Base-by-base conservation (phyloP, 1,284 basidiomycete genomes). In the Exobasidium cylindrosporum region DNA sequence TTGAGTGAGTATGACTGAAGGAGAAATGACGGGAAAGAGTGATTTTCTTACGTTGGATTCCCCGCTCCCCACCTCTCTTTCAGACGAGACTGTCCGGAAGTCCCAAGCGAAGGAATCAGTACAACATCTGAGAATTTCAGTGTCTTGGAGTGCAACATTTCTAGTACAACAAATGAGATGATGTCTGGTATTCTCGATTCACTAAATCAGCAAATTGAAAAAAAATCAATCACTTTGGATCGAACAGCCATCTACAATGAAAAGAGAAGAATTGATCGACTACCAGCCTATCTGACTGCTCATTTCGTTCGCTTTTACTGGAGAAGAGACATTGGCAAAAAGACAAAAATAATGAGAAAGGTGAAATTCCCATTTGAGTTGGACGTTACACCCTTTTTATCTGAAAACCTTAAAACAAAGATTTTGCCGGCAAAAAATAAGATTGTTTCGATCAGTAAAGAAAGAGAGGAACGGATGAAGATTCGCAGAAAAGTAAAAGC, bases 241-340 rank as follows among this genome's bases (percentile, higher is more conserved):
- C 87, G 93, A 21, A 85, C 89, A 35, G 94, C 93, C 0, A 81
- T 86, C 1, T 98, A 97, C 82, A 86, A 84, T n/a, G 88, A 91
- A 79, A 87, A 86, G 47, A 89, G 90, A 6, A 87, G 92, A 3
- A 81, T 99, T 54, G 87, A 90, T 4, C 86, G 94, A 14, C 83
- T 97, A 28, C 96, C 95, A 0, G 81, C 86, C 23, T 83, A 94
- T 77, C 84, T 96, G 44, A 88, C 89, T 7, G 86, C 94, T 3
- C 92, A 94, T 72, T 90, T 97, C 88, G 92, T 95, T 5, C 88
- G 96, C 53, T 98, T 98, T 81, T 91, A 89, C 68, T 98, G 95
- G 95, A 84, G 92, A 65, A 84, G 87, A 49, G 95, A 97, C 70
- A 94, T 97, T 62, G 83, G 14, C 29, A 62, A 57, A 54, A 82